Conservation (phyloP, 106 monocot genomes). For the Acanthochlamys bracteata region DNA sequence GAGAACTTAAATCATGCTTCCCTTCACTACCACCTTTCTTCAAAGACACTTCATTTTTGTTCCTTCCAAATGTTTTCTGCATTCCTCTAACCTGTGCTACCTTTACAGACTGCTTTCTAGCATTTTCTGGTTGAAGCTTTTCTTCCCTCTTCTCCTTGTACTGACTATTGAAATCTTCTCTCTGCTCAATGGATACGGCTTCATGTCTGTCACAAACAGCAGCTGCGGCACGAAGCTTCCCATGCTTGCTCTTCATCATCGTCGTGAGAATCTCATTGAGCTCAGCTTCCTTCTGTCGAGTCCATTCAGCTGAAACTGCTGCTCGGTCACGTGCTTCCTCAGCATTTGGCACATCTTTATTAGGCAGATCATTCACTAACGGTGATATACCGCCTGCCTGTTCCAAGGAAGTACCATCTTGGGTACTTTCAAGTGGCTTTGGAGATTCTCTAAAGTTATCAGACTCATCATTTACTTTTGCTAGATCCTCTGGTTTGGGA, state of each 20-base stretch:
- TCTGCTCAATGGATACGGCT: conserved; percentile 32
- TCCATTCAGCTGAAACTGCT: conserved; percentile 72
- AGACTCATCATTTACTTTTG: conserved; percentile 16
- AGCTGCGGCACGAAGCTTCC: conserved; percentile 17
- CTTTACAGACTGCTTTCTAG: conserved; percentile 34
- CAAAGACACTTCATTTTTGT: conserved; percentile 33
- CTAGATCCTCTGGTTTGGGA: conserved; percentile 18
- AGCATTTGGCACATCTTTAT: conserved; percentile 9
- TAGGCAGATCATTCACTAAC: conserved; percentile 13
- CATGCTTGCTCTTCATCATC: conserved; percentile 62
- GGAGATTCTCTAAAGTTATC: conserved; percentile 3
- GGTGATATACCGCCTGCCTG: conserved; percentile 10
- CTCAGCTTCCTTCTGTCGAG: conserved; percentile 75
- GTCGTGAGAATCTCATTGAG: conserved; percentile 77
- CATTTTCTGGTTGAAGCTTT: conserved; percentile 50
- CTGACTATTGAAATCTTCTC: conserved; percentile 38
- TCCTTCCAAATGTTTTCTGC: conserved; percentile 39
- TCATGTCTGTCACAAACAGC: conserved; percentile 8
- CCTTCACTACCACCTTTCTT: conserved; percentile 18
- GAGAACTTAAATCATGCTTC: conserved; percentile 39
- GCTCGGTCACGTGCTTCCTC: conserved; percentile 39
- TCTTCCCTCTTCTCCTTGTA: conserved; percentile 62
- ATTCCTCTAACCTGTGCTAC: conserved; percentile 37
- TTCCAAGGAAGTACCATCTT: conserved; percentile 17
- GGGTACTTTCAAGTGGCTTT: conserved; percentile 12